A percentile compares a stretch with the other conserved stretches of the same genome.
Conservation (phyloP, 2,329 filamentous ascomycete genomes). For the Ophiocordyceps camponoti-saundersi region DNA sequence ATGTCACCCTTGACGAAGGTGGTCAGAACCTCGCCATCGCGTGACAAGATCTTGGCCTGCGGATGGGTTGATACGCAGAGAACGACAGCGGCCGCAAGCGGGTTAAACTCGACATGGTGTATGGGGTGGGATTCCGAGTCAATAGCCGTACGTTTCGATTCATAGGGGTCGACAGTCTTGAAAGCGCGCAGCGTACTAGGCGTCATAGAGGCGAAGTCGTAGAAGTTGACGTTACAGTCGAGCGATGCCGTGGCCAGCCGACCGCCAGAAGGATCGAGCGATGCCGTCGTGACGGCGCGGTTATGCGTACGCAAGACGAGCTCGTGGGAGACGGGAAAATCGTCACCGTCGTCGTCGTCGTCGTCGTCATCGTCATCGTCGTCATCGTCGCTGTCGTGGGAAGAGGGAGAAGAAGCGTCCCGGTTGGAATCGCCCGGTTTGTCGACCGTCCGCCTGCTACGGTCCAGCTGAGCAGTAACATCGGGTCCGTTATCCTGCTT, state of each 20-base stretch:
- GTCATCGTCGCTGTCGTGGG: constrained; percentile 7
- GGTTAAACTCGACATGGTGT: constrained; percentile 75
- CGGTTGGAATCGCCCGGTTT: constrained; percentile 4
- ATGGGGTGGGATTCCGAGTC: constrained; percentile 74
- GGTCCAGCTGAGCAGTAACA: constrained; percentile 64
- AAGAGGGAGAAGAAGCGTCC: not conserved
- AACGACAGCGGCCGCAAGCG: constrained; percentile 60
- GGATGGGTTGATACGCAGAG: constrained; percentile 79
- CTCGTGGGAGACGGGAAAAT: constrained; percentile 86
- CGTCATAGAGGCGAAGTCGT: constrained; percentile 93
- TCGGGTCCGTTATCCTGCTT: constrained; percentile 61
- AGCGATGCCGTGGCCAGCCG: constrained; percentile 80
- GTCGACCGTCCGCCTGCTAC: constrained; percentile 43
- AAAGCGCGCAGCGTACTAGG: constrained; percentile 88
- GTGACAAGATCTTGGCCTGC: constrained; percentile 74
- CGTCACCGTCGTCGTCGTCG: constrained; percentile 58
- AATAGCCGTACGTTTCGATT: constrained; percentile 49
- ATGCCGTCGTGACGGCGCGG: constrained; percentile 65
- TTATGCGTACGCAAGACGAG: constrained; percentile 86
- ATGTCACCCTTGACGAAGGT: constrained; percentile 97
- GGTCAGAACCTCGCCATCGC: constrained; percentile 71
- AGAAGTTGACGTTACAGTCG: constrained; percentile 81
- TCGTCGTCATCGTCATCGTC: constrained; percentile 17
- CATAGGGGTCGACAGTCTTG: constrained; percentile 76
- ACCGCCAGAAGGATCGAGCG: constrained; percentile 70